Evolutionary conservation across 176 grass and related monocot genomes (phyloP), one percentile per base, ranked within the genome.

Genomic region (Ensete glaucum): DNA sequence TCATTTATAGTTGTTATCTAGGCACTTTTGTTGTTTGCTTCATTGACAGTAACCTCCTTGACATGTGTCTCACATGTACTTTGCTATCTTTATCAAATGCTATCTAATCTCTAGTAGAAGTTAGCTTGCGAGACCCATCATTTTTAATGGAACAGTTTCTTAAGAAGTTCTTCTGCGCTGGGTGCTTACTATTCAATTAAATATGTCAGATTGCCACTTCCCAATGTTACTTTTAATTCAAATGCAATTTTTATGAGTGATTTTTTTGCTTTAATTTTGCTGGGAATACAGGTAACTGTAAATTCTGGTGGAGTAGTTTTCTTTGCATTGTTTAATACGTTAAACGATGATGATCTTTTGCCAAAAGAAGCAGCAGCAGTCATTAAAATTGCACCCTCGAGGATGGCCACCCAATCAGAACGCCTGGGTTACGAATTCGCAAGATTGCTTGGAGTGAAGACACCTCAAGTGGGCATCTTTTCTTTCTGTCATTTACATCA

Each of bases 371-470:
- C 87, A 60, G 87, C 87, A 24, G 93, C 88, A 63, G 93, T 97
- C n/a, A 90, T 97, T 66, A 97, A 97, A 86, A 92, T 97, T 72
- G 85, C 90, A 73, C 87, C 90, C 75, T 93, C 93, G 51, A 92
- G 93, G 79, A 97, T 97, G 93, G 90, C 93, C 65, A 97, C 93
- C 53, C 93, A 97, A 74, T 97, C 93, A 24, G 93, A 93, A 80
- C 86, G 93, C 64, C 83, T 97, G 53, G 93, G 93, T 10, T 90
- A 97, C 69, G 90, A 97, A 87, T 85, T 97, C 50, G 93, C 93
- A 26, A 97, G 86, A 90, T 93, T 88, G 90, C 85, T 97, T 64
- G 79, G 90, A 67, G 87, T 97, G 62, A 87, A 83, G 75, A 90
- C 93, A 65, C 93, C 93, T 80, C 93, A 93, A 88, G 93, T 97